These are phyloP conservation scores for Mrakia gelida DNA, from an alignment of 768 basidiomycete species.

Conservation along the genomic window DNA sequence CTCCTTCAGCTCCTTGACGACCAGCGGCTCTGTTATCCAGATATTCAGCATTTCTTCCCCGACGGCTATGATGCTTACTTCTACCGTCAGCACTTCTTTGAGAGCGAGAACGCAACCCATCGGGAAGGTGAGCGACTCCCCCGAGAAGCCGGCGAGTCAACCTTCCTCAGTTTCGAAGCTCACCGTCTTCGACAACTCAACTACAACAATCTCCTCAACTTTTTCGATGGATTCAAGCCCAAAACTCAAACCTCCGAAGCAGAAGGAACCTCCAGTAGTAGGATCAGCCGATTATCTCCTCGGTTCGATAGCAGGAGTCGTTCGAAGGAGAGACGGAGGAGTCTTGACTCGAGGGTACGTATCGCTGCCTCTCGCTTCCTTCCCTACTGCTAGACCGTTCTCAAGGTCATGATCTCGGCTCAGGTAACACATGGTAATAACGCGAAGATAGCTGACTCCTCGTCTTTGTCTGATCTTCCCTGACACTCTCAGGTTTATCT, in stretches of 20 bases:
- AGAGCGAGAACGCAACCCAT: too few species aligned
- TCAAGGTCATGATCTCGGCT: too few species aligned
- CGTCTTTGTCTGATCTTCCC: not conserved
- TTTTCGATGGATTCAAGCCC: not conserved
- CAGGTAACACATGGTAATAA: not conserved
- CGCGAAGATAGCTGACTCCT: not conserved
- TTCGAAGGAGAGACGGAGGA: slow-evolving; percentile 25
- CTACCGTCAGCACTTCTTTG: too few species aligned
- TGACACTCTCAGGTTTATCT: slow-evolving; percentile 59
- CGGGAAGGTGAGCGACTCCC: too few species aligned
- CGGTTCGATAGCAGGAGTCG: slow-evolving; percentile 24
- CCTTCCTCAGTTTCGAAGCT: not conserved
- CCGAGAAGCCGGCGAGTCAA: too few species aligned
- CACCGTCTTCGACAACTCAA: not conserved
- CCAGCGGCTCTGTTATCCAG: too few species aligned
- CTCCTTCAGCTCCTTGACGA: too few species aligned
- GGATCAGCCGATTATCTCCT: slow-evolving; percentile 26
- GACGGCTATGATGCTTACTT: too few species aligned
- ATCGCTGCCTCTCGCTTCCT: not conserved
- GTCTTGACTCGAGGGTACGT: slow-evolving; percentile 19
- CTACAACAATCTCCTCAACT: not conserved
- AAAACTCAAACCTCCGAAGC: not conserved
- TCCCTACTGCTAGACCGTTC: too few species aligned
- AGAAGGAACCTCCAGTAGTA: not conserved
- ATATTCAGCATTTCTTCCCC: too few species aligned